Evolutionary conservation across 345 rosid genomes (phyloP), one percentile per base, ranked within the genome.

Genomic region (Adansonia digitata): DNA sequence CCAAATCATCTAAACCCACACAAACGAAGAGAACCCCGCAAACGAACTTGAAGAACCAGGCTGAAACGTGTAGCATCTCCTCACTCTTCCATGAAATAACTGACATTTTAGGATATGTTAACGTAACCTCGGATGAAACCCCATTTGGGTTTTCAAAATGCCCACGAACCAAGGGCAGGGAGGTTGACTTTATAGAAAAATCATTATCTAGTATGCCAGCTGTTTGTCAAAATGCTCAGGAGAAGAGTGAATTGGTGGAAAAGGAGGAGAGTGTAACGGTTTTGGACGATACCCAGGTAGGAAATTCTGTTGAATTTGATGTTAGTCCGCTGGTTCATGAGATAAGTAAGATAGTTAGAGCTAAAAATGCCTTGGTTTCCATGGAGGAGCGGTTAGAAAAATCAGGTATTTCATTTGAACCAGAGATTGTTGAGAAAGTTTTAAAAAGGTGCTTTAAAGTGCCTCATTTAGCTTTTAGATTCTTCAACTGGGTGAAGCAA

Each of bases 381-480:
- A 87, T 91, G 97, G 95, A 90, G 81, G 89, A 89, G 62, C 82
- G 79, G 78, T 78, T 94, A 48, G 89, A 84, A 74, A 83, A 82
- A 5, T 48, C 81, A 31, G 83, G 82, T 67, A 72, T 81, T 73
- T 81, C 18, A 59, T 83, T 86, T 76, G 89, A 88, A 8, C 78
- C 86, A 4, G 87, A 85, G 45, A 76, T 87, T 40, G 97, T 91
- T 14, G 98, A 88, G 46, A 91, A 84, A 53, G 98, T 94, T 15
- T 81, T 94, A 62, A 89, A 91, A 68, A 82, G 94, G 75, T 91
- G 96, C 84, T 89, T 86, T 43, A 87, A 90, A 81, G 90, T 88
- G 82, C 94, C 98, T 22, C 92, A 86, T 77, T 83, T 85, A 62
- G 97, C 94, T 76, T 72, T 82, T 35, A 84, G 91, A 79, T 90